phyloP scores from a whole-genome alignment of 345 rosid genomes.

The Balakata baccata region DNA sequence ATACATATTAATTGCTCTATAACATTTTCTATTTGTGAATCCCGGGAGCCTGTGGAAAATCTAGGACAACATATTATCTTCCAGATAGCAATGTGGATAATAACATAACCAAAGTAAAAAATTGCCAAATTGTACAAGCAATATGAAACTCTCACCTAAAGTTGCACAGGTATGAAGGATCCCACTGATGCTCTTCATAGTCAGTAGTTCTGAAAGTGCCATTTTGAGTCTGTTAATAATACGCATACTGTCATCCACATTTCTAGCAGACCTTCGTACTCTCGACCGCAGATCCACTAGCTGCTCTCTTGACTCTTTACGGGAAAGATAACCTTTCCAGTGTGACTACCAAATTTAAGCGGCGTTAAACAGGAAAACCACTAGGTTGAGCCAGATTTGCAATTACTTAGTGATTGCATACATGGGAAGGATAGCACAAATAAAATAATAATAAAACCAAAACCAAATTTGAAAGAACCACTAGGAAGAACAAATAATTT shows the following conservation, averaged over 20 bases:
- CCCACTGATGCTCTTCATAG: conserved; percentile 68
- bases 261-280: conserved; percentile 64
- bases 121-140: conserved; percentile 1
- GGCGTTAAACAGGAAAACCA: not conserved
- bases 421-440: not conserved
- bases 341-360: conserved; percentile 47
- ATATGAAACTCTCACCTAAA: conserved; percentile 46
- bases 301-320: conserved; percentile 63
- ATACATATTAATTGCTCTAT: too few species aligned
- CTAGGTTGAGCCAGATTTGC: not conserved
- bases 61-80: not conserved
- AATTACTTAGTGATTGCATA: not conserved
- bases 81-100: not conserved
- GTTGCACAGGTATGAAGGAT: conserved; percentile 82
- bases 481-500: not conserved
- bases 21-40: too few species aligned
- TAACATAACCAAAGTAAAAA: not conserved
- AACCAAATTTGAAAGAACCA: not conserved
- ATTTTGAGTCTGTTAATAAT: conserved; percentile 69
- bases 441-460: not conserved
- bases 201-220: conserved; percentile 72
- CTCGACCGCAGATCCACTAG: conserved; percentile 58
- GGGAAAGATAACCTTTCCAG: conserved; percentile 77
- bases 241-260: conserved; percentile 76
- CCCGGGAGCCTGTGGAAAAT: not conserved